Evolutionary conservation across 805 yeast genomes (phyloP), one percentile per base, ranked within the genome.

Genomic region (Barnettozyma botsteinii): DNA sequence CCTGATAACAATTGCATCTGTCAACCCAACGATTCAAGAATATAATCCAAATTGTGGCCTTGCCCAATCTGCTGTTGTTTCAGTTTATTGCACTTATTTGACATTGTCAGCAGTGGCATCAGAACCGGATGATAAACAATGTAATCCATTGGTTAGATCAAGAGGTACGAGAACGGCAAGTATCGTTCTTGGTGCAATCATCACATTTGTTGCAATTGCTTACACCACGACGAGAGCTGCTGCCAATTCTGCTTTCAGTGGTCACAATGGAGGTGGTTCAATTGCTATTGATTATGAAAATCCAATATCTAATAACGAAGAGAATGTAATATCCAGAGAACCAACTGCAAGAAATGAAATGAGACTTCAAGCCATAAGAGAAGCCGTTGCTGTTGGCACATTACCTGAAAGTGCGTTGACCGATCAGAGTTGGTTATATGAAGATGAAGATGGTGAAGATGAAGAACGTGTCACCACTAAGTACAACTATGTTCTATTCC

Each of bases 181-280:
- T 45, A 80, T 89, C 40, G 75, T 93, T 2, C 57, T 93, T 38
- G 98, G 98, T 14, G 96, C 98, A 0, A 64, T 88, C 14, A 88
- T 94, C 67, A 93, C 99, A 0, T 87, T 93, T 56, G 70, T 86
- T 38, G 97, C 99, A 0, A 85, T 93, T 47, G 97, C 97, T 0
- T 94, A 93, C 59, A 93, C 98, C 2, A 93, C 98, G 0, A 88
- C 96, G 1, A 75, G 98, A 48, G 98, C 98, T 1, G 98, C 97
- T 5, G 88, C 91, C 3, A 80, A 79, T 43, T 77, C 85, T 12
- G 78, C 81, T 1, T 75, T 78, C 67, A 62, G 73, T 60, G 72
- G 75, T 41, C 45, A 64, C 11, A 63, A 56, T 31, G 53, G 59
- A 20, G 61, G 57, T 42, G 62, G 70, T 20, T 50, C 64, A 7